Evolutionary conservation across 371 early-diverging fungal genomes (phyloP), one percentile per base, ranked within the genome.

Genomic region (Homolaphlyctis polyrhiza): DNA sequence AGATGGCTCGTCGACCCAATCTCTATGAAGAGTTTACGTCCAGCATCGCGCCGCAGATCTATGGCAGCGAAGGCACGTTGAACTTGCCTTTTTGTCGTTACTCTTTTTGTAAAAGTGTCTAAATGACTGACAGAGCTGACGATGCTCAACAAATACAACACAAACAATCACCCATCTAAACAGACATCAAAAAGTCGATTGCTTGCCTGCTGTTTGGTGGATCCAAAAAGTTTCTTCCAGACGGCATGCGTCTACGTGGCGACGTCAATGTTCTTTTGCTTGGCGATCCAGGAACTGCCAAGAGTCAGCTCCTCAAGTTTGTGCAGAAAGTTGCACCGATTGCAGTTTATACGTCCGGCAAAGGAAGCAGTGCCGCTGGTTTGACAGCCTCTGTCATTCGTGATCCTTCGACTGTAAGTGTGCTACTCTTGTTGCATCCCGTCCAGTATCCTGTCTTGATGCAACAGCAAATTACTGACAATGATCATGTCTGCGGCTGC

Each of bases 231-330:
- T 74, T 90, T 1, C 80, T 98, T 23, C 96, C 97, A 0, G 99
- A 99, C 73, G 95, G 97, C 43, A 94, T 99, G 89, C 84, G 89
- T 43, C 78, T 99, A 39, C 84, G 99, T 76, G 99, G 99, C 64
- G 99, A 99, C 73, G 97, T 99, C 67, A 99, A 98, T 78, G 97
- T 99, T 27, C 82, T 99, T 35, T 81, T 99, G 66, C 78, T 99
- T n/a, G 99, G 97, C 71, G 99, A 99, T 82, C 99, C 99, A 1
- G 99, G 99, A 67, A 96, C 98, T 34, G 99, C 99, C 61, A 99
- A 99, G 78, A 91, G 91, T 21, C 99, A 99, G 78, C 78, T 99
- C 67, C 85, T 99, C 35, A 99, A 99, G 83, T 99, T 99, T 84
- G 92, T 96, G 25, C 96, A 98, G 69, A 93, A 76, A 71, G 89